A percentile compares a stretch with the other conserved stretches of the same genome.
Evolutionary conservation across 2,329 filamentous ascomycete genomes (phyloP).

Genomic region (Aspergillus ochraceoroseus): DNA sequence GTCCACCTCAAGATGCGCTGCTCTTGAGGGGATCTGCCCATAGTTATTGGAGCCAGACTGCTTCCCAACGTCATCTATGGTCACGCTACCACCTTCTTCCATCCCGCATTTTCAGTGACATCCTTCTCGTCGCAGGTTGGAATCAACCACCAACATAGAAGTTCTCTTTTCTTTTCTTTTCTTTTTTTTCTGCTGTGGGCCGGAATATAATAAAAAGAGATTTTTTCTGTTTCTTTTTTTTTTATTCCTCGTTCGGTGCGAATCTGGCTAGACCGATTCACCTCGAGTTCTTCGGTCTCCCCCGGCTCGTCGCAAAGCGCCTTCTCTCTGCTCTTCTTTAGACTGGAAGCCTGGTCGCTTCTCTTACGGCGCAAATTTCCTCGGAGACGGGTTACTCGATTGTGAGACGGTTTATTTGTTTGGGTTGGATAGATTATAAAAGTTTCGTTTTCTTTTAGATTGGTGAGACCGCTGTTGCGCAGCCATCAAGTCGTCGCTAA

Average conservation of each 20-base stretch:
- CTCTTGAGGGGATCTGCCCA: slow-evolving; percentile 28
- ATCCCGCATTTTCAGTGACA: slow-evolving; percentile 18
- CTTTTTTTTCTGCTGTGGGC: slow-evolving; percentile 5
- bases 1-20: slow-evolving; percentile 25
- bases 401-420: slow-evolving; percentile 26
- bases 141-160: slow-evolving; percentile 16
- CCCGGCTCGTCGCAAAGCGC: slow-evolving; percentile 19
- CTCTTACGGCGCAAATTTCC: slow-evolving; percentile 13
- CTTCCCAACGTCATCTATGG: slow-evolving; percentile 32
- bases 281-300: slow-evolving; percentile 13
- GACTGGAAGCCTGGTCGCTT: slow-evolving; percentile 32
- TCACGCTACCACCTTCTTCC: slow-evolving; percentile 31
- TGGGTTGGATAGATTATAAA: slow-evolving; percentile 30
- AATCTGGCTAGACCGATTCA: slow-evolving; percentile 10
- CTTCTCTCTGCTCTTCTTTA: slow-evolving; percentile 11
- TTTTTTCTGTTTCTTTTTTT: slow-evolving; percentile 13
- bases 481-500: slow-evolving; percentile 13
- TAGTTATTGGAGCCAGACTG: slow-evolving; percentile 24
- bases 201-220: slow-evolving; percentile 13
- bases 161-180: too few relatives aligned
- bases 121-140: slow-evolving; percentile 11
- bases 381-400: slow-evolving; percentile 18
- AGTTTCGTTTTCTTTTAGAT: slow-evolving; percentile 27
- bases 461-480: slow-evolving; percentile 26
- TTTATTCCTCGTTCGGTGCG: slow-evolving; percentile 9